Evolutionary conservation across 23 red algal species (phyloP).

Genomic region (Pyropia haitanensis): DNA sequence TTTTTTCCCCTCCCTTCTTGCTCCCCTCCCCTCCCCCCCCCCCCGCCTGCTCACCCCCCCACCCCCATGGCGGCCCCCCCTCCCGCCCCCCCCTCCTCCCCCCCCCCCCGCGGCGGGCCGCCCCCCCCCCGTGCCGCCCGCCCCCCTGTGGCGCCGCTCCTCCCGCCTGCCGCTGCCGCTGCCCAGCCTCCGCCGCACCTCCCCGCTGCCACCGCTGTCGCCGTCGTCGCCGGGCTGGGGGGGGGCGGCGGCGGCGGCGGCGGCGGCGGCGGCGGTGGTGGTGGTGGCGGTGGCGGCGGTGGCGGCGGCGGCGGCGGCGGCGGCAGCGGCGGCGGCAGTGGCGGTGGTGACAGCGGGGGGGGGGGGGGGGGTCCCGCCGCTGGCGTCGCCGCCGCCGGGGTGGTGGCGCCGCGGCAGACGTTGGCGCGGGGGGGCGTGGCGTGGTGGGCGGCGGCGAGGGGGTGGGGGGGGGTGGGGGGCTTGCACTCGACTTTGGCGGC

Average conservation of each 20-base stretch:
- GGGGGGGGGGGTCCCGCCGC: not conserved
- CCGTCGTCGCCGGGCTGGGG: not conserved
- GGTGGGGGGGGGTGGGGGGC: not conserved
- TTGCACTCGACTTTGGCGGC: no score
- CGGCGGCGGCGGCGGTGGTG: not conserved
- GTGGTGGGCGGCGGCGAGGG: not conserved
- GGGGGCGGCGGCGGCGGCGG: no score
- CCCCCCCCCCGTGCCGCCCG: not conserved
- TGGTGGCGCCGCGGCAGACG: not conserved
- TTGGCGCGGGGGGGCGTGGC: not conserved
- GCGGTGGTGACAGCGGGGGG: not conserved
- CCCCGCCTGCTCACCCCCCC: no score
- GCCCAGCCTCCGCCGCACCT: not conserved
- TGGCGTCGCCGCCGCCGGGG: not conserved
- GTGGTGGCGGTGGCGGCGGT: no score
- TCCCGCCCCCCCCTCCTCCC: not conserved
- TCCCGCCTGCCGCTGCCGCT: conserved; percentile 6
- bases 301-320: not conserved
- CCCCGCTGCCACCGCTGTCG: not conserved
- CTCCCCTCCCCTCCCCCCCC: no score
- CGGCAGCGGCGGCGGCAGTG: not conserved
- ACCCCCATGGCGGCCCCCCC: no score
- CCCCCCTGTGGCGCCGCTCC: not conserved
- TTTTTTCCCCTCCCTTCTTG: no score
- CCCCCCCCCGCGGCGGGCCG: not conserved